A percentile compares a stretch with the other conserved stretches of the same genome.
Evolutionary conservation across 202 grass and related monocot species (phyloP).

Genomic region (Dendrocalamus latiflorus): DNA sequence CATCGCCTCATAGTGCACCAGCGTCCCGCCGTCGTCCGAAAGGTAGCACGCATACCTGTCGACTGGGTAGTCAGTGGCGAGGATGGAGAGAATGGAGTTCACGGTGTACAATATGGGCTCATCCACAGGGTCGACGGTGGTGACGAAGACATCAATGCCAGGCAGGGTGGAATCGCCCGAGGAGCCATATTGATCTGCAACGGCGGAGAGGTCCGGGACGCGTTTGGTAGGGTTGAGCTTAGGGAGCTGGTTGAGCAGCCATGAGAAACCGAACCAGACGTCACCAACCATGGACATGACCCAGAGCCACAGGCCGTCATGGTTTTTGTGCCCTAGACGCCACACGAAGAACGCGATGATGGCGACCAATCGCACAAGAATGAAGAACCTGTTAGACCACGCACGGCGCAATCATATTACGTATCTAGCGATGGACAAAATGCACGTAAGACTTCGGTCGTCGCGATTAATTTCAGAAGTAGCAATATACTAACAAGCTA

Average conservation of each 20-base stretch:
- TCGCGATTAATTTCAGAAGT: no score
- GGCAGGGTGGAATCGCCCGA: conserved; percentile 53
- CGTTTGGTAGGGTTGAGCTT: conserved; percentile 67
- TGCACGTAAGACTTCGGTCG: no score
- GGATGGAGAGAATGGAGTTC: conserved; percentile 81
- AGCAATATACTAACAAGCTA: no score
- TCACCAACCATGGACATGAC: conserved; percentile 63
- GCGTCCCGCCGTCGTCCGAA: conserved; percentile 68
- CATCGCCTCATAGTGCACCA: conserved; percentile 79
- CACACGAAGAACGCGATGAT: conserved; percentile 66
- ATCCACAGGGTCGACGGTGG: conserved; percentile 79
- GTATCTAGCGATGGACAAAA: no score
- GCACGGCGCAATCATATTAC: no score
- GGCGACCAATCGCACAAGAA: conserved; percentile 41
- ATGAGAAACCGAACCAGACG: conserved; percentile 79
- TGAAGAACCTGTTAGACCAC: no score
- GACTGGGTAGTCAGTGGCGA: conserved; percentile 81
- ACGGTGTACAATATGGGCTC: conserved; percentile 71
- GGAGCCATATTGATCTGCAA: conserved; percentile 43
- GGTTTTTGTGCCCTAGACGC: conserved; percentile 57
- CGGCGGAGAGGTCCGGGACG: conserved; percentile 60
- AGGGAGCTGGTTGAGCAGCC: conserved; percentile 79
- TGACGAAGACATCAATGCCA: conserved; percentile 69
- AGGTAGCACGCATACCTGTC: conserved; percentile 79
- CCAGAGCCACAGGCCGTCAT: conserved; percentile 70